These are phyloP conservation scores for Aphanomyces invadans DNA, from an alignment of 352 stramenopile species.

Conservation along the genomic window DNA sequence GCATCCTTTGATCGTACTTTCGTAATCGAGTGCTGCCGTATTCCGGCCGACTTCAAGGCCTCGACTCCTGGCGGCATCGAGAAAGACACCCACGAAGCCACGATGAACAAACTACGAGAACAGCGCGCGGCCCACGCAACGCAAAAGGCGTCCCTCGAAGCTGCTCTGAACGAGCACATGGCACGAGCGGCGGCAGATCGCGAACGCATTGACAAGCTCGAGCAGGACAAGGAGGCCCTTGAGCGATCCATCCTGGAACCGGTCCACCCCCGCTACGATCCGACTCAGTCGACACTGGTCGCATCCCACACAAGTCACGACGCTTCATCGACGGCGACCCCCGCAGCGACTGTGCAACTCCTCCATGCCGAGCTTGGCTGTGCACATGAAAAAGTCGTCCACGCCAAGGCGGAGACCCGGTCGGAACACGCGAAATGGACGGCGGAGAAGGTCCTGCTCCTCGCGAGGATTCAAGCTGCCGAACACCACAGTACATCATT, in stretches of 20 bases:
- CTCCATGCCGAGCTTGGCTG: not conserved
- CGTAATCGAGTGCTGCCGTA: not conserved
- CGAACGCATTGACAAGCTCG: constrained; percentile 32
- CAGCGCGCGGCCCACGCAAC: constrained; percentile 26
- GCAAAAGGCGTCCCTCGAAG: constrained; percentile 18
- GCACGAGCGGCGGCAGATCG: constrained; percentile 28
- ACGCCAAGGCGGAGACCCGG: not conserved
- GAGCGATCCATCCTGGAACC: constrained; percentile 4
- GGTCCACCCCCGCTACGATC: not conserved
- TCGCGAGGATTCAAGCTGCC: not conserved
- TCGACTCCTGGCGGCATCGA: not conserved
- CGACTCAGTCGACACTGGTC: not conserved
- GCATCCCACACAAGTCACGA: not conserved
- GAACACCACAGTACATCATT: constrained; percentile 1
- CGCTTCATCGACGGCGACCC: no score
- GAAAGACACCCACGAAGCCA: constrained; percentile 6
- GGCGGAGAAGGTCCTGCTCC: constrained; percentile 1
- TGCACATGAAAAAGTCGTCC: not conserved
- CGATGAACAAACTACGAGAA: constrained; percentile 34
- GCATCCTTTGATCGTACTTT: not conserved
- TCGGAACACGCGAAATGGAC: not conserved
- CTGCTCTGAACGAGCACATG: constrained; percentile 20
- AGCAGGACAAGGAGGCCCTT: constrained; percentile 18
- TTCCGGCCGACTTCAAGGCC: not conserved
- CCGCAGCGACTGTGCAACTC: not conserved